phyloP scores from a whole-genome alignment of 2,329 filamentous ascomycete genomes.

The Monilinia fructicola region DNA sequence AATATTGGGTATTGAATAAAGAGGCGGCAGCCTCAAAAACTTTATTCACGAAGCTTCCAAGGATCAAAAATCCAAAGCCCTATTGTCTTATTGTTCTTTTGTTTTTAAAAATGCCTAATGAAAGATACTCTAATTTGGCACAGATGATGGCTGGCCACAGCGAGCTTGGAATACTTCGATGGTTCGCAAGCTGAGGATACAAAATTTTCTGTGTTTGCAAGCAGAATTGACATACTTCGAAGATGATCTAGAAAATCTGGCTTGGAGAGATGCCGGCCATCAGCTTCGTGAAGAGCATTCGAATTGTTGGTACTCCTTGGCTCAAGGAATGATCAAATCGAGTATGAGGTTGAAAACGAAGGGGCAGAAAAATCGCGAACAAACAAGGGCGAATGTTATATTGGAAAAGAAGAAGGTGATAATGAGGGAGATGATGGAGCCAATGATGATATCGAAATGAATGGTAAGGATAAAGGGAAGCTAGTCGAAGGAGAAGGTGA shows the following conservation, averaged over 20 bases:
- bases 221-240: slow-evolving; percentile 38
- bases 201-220: slow-evolving; percentile 38
- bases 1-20: not conserved
- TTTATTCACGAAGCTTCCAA: not conserved
- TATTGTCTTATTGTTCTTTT: not conserved
- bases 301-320: slow-evolving; percentile 33
- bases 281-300: slow-evolving; percentile 21
- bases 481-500: not conserved
- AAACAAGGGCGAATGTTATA: not conserved
- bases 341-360: not conserved
- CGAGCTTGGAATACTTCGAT: slow-evolving; percentile 38
- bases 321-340: not conserved
- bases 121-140: slow-evolving; percentile 35
- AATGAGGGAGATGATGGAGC: slow-evolving; percentile 7
- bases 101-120: slow-evolving; percentile 22
- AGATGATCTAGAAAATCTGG: slow-evolving; percentile 28
- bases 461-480: not conserved
- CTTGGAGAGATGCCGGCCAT: slow-evolving; percentile 23
- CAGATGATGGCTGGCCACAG: slow-evolving; percentile 38
- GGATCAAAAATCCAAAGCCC: not conserved
- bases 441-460: slow-evolving; percentile 8
- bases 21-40: not conserved
- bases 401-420: slow-evolving; percentile 2
- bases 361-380: not conserved
- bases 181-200: slow-evolving; percentile 36